A percentile compares a stretch with the other conserved stretches of the same genome.
phyloP scores from a whole-genome alignment of 306 rosid species.

The Citrullus colocynthis region DNA sequence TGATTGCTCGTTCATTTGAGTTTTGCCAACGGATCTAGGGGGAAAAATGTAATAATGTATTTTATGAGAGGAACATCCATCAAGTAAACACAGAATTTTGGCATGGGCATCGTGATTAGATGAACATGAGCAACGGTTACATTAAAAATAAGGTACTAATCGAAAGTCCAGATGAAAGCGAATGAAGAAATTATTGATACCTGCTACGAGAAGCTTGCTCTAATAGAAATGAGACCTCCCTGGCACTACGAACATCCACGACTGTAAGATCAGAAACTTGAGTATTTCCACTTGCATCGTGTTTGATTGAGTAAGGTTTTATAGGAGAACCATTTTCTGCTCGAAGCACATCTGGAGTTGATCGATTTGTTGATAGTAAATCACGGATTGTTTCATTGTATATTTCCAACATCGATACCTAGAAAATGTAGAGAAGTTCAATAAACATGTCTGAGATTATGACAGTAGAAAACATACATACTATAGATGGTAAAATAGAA shows the following conservation, averaged over 20 bases:
- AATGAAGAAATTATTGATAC: slow-evolving; percentile 15
- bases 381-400: slow-evolving; percentile 89
- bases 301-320: slow-evolving; percentile 83
- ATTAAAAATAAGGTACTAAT: background rate
- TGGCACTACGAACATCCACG: slow-evolving; percentile 77
- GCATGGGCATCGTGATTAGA: background rate
- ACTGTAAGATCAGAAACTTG: slow-evolving; percentile 82
- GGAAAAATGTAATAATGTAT: background rate
- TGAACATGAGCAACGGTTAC: background rate
- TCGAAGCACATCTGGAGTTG: slow-evolving; percentile 31
- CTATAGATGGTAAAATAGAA: background rate
- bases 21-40: slow-evolving; percentile 83
- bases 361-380: slow-evolving; percentile 49
- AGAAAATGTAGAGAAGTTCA: background rate
- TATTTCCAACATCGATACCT: slow-evolving; percentile 97
- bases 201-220: slow-evolving; percentile 88
- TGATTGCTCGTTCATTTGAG: slow-evolving; percentile 95
- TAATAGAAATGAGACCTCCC: slow-evolving; percentile 78
- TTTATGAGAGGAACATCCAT: background rate
- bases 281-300: slow-evolving; percentile 68
- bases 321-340: slow-evolving; percentile 56
- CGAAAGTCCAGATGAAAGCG: background rate
- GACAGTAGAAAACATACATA: background rate
- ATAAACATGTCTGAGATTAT: background rate
- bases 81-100: background rate